Evolutionary conservation across 257 asterid genomes (phyloP).

Genomic region (Lithospermum erythrorhizon): DNA sequence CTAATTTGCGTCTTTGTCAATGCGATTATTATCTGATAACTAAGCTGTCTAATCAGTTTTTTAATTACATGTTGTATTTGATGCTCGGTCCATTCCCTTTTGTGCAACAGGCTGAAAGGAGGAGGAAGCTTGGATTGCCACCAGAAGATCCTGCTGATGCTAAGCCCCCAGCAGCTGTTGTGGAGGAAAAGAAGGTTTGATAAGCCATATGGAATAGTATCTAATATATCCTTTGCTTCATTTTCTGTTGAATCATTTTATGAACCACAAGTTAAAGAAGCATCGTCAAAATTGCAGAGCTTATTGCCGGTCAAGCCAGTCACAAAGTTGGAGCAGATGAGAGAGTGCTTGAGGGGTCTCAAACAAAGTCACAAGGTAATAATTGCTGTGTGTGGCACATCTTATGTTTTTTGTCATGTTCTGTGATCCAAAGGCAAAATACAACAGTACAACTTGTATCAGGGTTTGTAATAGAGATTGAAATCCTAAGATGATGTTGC

Average conservation of each 20-base stretch:
- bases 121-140: constrained; percentile 90
- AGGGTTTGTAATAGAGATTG: neutral
- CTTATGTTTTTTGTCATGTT: neutral
- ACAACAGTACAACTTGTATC: neutral
- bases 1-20: neutral
- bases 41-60: neutral
- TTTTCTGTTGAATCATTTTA: constrained; percentile 6
- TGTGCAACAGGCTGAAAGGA: constrained; percentile 78
- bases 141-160: constrained; percentile 56
- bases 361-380: constrained; percentile 83
- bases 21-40: neutral
- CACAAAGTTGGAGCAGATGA: constrained; percentile 86
- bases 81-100: neutral
- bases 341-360: constrained; percentile 83
- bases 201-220: constrained; percentile 5
- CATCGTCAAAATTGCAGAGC: constrained; percentile 42
- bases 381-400: neutral
- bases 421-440: neutral
- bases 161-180: constrained; percentile 70
- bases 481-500: neutral
- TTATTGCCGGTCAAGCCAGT: constrained; percentile 81
- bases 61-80: constrained; percentile 6
- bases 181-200: constrained; percentile 77
- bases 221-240: constrained; percentile 4
- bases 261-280: constrained; percentile 11